These are phyloP conservation scores for Monosporascus sp. DNA, from an alignment of 2,329 filamentous ascomycete genomes.

Conservation along the genomic window DNA sequence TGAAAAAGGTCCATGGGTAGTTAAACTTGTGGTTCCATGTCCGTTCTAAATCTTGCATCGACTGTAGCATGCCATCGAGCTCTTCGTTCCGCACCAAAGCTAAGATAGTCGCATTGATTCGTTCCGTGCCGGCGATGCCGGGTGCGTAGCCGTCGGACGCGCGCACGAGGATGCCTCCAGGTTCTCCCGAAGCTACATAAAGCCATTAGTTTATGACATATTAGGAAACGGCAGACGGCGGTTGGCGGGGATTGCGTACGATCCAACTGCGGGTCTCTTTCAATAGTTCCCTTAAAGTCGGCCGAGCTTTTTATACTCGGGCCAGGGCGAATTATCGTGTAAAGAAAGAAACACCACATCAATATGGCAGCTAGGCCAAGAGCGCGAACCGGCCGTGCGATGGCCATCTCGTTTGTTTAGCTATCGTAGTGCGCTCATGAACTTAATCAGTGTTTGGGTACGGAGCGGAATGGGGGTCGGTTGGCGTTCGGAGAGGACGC, in stretches of 20 bases:
- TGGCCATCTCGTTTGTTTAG: slow-evolving; percentile 57
- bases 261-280: slow-evolving; percentile 80
- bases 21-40: slow-evolving; percentile 99
- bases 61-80: slow-evolving; percentile 73
- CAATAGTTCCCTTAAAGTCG: slow-evolving; percentile 37
- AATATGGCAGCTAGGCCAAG: slow-evolving; percentile 66
- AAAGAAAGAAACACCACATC: slow-evolving; percentile 73
- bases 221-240: neutral
- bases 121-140: slow-evolving; percentile 67
- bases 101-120: slow-evolving; percentile 90
- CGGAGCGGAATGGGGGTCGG: neutral
- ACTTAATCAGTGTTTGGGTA: slow-evolving; percentile 8
- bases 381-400: slow-evolving; percentile 79
- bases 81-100: slow-evolving; percentile 91
- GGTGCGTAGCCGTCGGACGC: slow-evolving; percentile 73
- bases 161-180: slow-evolving; percentile 68
- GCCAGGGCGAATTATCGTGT: slow-evolving; percentile 62
- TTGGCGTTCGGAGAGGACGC: neutral
- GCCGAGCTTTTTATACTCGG: slow-evolving; percentile 32
- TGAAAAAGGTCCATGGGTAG: slow-evolving; percentile 99
- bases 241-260: slow-evolving; percentile 47
- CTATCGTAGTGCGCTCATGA: slow-evolving; percentile 21
- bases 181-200: slow-evolving; percentile 72
- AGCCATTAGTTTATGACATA: slow-evolving; percentile 3
- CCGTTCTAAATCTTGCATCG: slow-evolving; percentile 85